A percentile compares a stretch with the other conserved stretches of the same genome.
These are phyloP conservation scores for Drechslera avenae DNA, from an alignment of 2,329 filamentous ascomycete genomes.

Conservation along the genomic window DNA sequence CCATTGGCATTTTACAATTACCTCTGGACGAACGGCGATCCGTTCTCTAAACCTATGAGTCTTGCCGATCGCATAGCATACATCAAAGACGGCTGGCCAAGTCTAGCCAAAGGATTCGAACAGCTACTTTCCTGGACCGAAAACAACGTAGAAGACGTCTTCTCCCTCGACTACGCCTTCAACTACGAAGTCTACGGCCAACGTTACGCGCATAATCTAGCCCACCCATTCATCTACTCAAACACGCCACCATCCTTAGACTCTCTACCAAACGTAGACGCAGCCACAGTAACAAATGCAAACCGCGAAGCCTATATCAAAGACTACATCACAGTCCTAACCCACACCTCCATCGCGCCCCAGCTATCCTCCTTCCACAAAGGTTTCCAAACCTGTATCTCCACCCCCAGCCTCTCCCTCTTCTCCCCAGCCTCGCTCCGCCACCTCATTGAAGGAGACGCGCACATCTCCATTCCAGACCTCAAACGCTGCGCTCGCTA, in stretches of 20 bases:
- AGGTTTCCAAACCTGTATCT: slow-evolving; percentile 79
- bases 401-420: slow-evolving; percentile 67
- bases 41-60: not conserved
- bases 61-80: slow-evolving; percentile 60
- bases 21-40: slow-evolving; percentile 66
- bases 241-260: not conserved
- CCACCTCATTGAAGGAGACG: slow-evolving; percentile 79
- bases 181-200: slow-evolving; percentile 66
- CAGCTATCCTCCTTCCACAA: slow-evolving; percentile 80
- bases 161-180: slow-evolving; percentile 85
- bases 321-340: slow-evolving; percentile 69
- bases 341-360: slow-evolving; percentile 58
- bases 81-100: slow-evolving; percentile 89
- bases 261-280: slow-evolving; percentile 49
- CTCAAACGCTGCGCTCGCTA: slow-evolving; percentile 76
- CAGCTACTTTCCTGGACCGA: slow-evolving; percentile 78
- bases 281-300: slow-evolving; percentile 76
- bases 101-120: slow-evolving; percentile 74
- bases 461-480: slow-evolving; percentile 77
- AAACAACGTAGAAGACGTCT: slow-evolving; percentile 79
- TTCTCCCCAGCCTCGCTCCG: slow-evolving; percentile 60
- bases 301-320: slow-evolving; percentile 80
- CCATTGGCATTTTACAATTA: slow-evolving; percentile 83
- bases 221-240: slow-evolving; percentile 18
- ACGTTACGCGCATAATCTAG: slow-evolving; percentile 61